Conservation (phyloP, 345 rosid species). For the Psidium friedrichsthalianum region DNA sequence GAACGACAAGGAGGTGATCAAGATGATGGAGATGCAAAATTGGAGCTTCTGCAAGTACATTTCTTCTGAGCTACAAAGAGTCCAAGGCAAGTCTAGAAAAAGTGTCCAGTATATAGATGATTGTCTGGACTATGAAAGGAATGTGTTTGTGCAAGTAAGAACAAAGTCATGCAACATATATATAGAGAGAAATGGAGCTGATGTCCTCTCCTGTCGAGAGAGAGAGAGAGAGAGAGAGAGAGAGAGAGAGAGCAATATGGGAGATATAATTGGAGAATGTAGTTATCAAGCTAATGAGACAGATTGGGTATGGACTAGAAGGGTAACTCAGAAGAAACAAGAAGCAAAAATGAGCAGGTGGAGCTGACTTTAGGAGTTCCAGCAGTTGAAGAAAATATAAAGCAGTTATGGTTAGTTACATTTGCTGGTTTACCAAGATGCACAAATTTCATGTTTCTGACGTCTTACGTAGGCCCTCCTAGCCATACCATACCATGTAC, state of each 20-base stretch:
- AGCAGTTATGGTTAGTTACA: neutral
- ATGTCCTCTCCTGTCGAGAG: neutral
- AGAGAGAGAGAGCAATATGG: neutral
- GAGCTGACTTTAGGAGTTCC: neutral
- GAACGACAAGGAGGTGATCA: neutral
- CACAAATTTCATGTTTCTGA: neutral
- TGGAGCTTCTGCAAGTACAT: neutral
- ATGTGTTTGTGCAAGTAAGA: neutral
- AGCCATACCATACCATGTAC: neutral
- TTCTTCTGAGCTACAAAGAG: neutral
- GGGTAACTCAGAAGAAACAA: constrained; percentile 7
- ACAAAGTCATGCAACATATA: neutral
- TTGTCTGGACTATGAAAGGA: neutral
- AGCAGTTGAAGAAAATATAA: neutral
- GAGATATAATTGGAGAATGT: neutral
- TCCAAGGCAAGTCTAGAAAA: neutral
- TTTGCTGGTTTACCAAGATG: neutral
- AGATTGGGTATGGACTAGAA: neutral
- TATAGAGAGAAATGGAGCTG: neutral
- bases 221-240: neutral
- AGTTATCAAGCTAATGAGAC: neutral
- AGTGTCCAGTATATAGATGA: neutral
- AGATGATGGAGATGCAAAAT: neutral
- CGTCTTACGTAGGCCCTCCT: neutral
- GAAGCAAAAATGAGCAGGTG: neutral